Evolutionary conservation across 2,329 filamentous ascomycete species (phyloP).

Genomic region (Aspergillus sp.): DNA sequence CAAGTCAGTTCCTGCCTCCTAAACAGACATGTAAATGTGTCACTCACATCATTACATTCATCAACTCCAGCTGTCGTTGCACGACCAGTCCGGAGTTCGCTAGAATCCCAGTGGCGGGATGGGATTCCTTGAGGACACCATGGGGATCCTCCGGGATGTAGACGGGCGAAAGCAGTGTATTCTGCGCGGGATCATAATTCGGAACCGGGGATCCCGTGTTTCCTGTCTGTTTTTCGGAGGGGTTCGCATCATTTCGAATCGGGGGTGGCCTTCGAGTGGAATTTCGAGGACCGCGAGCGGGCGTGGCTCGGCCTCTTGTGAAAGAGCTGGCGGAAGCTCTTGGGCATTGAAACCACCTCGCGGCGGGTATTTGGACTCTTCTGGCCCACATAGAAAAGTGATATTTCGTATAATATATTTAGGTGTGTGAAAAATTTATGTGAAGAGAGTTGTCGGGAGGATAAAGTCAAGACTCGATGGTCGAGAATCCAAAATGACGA

Average conservation of each 20-base stretch:
- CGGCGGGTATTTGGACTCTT: conserved; percentile 22
- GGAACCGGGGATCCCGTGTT: conserved; percentile 40
- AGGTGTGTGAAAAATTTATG: background rate
- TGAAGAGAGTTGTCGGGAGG: background rate
- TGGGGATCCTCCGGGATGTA: conserved; percentile 61
- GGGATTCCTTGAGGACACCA: conserved; percentile 57
- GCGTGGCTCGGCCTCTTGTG: conserved; percentile 23
- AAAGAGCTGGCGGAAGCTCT: conserved; percentile 29
- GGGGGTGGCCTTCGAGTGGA: conserved; percentile 27
- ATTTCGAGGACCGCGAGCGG: conserved; percentile 30
- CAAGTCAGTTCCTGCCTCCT: background rate
- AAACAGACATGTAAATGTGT: background rate
- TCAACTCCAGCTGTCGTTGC: conserved; percentile 63
- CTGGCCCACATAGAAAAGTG: conserved; percentile 29
- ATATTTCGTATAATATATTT: background rate
- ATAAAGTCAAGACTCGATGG: conserved; percentile 7
- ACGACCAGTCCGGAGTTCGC: conserved; percentile 63
- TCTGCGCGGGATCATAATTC: conserved; percentile 42
- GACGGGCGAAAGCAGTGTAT: conserved; percentile 58
- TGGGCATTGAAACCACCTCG: conserved; percentile 20
- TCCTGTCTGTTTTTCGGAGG: conserved; percentile 13
- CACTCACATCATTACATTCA: conserved; percentile 60
- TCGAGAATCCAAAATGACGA: conserved; percentile 17
- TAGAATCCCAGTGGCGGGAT: conserved; percentile 59
- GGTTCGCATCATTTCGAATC: conserved; percentile 12